Evolutionary conservation across 495 filamentous ascomycete genomes (phyloP), one percentile per base, ranked within the genome.

Genomic region (Penicillium lagena): DNA sequence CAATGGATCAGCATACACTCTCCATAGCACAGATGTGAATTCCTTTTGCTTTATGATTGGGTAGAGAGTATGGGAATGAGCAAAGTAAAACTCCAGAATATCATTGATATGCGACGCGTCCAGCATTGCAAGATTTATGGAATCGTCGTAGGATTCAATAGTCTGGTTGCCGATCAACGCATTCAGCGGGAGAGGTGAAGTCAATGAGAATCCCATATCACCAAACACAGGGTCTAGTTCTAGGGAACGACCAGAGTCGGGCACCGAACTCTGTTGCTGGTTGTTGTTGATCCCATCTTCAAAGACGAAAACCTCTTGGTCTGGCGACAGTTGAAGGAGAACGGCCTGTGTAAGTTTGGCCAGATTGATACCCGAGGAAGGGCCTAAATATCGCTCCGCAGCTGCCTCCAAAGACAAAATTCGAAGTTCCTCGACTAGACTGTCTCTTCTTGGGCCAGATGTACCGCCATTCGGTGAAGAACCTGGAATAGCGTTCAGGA

Each of bases 261-360:
- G 32, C 11, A 29, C 30, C 29, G 17, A 44, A 7, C 9, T 12
- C 9, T 46, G 47, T n/a, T 48, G 41, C 11, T 49, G 45, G 14
- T 56, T 51, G 1, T 45, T 45, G 10, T 54, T 45, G 13, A 38
- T 32, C 9, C 52, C 48, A 14, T 49, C 51, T 12, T 59, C 59
- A 38, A 70, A 70, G 9, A 68, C 51, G 33, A 70, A 70, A 10
- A 56, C 64, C 13, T 71, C 66, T 44, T 66, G 64, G 36, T 67
- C 62, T 9, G 73, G 72, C 7, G 72, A 72, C 14, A 78, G 51
- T n/a, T 64, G 65, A 8, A 58, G 53, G 1, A 76, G 59, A 9
- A 78, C 58, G 1, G 56, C 50, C 15, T 68, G 61, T 2, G 63
- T 68, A n/a, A 70, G 54, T 31, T 62, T 62, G 8, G 64, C 65